These are phyloP conservation scores for Paracoccidioides brasiliensis DNA, from an alignment of 2,329 filamentous ascomycete species.

Conservation along the genomic window DNA sequence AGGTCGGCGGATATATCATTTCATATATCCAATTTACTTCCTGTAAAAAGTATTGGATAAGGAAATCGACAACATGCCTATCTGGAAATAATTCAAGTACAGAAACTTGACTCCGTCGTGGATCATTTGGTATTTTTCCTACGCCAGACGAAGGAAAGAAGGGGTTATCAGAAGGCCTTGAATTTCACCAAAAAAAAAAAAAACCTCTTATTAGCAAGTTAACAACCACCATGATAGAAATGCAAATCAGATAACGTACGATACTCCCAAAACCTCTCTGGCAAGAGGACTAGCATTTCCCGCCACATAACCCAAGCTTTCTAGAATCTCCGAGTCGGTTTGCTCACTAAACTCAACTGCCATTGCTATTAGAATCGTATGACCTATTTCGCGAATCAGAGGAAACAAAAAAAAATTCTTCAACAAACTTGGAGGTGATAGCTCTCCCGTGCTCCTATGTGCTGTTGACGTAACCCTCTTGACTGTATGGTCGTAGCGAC, in stretches of 20 bases:
- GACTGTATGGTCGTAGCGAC: constrained; percentile 1
- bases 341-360: background rate
- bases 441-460: background rate
- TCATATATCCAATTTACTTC: constrained; percentile 1
- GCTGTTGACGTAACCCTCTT: background rate
- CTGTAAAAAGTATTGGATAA: constrained; percentile 1
- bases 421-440: constrained; percentile 1
- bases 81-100: background rate
- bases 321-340: background rate
- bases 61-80: background rate
- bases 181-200: too few relatives aligned
- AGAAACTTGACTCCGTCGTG: background rate
- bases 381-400: background rate
- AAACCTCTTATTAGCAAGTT: background rate
- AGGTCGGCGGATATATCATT: constrained; percentile 1
- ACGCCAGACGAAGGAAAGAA: background rate
- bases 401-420: background rate
- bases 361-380: background rate
- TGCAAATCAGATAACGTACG: background rate
- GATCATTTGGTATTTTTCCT: background rate
- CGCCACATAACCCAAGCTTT: background rate
- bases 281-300: background rate
- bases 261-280: background rate
- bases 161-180: background rate
- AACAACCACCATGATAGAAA: background rate